Evolutionary conservation across 768 basidiomycete genomes (phyloP), one percentile per base, ranked within the genome.

Genomic region (Austroboletus eburneus): DNA sequence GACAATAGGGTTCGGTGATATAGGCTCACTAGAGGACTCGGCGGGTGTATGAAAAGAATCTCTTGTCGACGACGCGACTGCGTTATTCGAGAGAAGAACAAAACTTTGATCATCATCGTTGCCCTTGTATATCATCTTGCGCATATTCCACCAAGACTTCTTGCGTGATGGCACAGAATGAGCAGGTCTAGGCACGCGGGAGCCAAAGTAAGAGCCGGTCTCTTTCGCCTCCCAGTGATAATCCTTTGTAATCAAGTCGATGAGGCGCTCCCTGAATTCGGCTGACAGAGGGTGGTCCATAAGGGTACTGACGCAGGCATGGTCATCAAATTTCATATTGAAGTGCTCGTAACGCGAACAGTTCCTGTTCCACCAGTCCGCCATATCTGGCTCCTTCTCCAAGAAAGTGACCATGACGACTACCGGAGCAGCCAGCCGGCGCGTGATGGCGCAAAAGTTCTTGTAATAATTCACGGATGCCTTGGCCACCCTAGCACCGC

Each of bases 301-400:
- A 35, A 65, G 47, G 9, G 68, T 54, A 4, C 69, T 71, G 45
- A 74, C 56, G 47, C 74, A 75, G 5, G 57, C 73, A 10, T 68
- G 57, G 9, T 54, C 69, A 17, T 63, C 55, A 7, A 71, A 72
- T 23, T 46, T 29, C 57, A 74, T 70, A 14, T 48, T 33, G 24
- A 60, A 43, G 1, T 34, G 14, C 33, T 48, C 40, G 46, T 74
- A 57, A 7, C 2, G 9, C 18, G 27, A 13, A 39, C 60, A 52
- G 35, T 73, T 74, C 25, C 22, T 43, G 4, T 8, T 18, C 68
- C 66, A 68, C 66, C 68, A 68, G 17, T 25, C 39, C 6, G 59
- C 68, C 66, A 61, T 66, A 22, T 38, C 13, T 0, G 4, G n/a
- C 25, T 55, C 55, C 29, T 36, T 52, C 52, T 72, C 72, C 7